Conservation (phyloP, 2,329 filamentous ascomycete species). For the Domatiomyces globalis region DNA sequence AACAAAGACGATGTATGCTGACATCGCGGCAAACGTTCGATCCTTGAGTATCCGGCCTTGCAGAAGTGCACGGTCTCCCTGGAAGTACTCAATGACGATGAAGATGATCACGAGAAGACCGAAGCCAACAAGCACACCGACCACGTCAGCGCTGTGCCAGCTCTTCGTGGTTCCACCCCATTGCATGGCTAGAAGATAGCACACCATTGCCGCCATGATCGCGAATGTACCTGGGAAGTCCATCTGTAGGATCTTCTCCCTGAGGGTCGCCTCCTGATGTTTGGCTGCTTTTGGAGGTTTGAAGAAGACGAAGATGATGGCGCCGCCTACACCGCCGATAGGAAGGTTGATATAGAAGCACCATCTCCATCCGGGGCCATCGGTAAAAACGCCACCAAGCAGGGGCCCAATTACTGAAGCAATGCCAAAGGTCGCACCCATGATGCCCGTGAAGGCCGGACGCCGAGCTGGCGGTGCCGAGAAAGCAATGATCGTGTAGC, state of each 20-base stretch:
- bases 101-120: slow-evolving; percentile 26
- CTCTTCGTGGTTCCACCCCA: slow-evolving; percentile 28
- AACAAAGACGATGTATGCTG: slow-evolving; percentile 26
- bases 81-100: slow-evolving; percentile 23
- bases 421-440: slow-evolving; percentile 20
- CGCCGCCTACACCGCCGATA: slow-evolving; percentile 24
- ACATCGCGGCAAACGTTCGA: slow-evolving; percentile 24
- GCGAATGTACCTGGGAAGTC: slow-evolving; percentile 32
- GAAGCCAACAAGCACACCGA: slow-evolving; percentile 34
- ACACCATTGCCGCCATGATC: slow-evolving; percentile 27
- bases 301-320: slow-evolving; percentile 20
- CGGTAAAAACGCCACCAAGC: slow-evolving; percentile 22
- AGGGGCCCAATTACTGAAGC: slow-evolving; percentile 21
- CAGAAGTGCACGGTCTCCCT: slow-evolving; percentile 30
- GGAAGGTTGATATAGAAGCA: slow-evolving; percentile 43
- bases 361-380: slow-evolving; percentile 23
- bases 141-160: slow-evolving; percentile 29
- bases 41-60: slow-evolving; percentile 25
- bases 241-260: slow-evolving; percentile 30
- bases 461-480: slow-evolving; percentile 33
- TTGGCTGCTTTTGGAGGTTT: slow-evolving; percentile 8
- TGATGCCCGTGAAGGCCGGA: slow-evolving; percentile 32
- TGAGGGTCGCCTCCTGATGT: slow-evolving; percentile 16
- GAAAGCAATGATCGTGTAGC: slow-evolving; percentile 34
- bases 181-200: slow-evolving; percentile 34